These are phyloP conservation scores for Aspergillus ellipticus DNA, from an alignment of 495 filamentous ascomycete species.

Conservation along the genomic window DNA sequence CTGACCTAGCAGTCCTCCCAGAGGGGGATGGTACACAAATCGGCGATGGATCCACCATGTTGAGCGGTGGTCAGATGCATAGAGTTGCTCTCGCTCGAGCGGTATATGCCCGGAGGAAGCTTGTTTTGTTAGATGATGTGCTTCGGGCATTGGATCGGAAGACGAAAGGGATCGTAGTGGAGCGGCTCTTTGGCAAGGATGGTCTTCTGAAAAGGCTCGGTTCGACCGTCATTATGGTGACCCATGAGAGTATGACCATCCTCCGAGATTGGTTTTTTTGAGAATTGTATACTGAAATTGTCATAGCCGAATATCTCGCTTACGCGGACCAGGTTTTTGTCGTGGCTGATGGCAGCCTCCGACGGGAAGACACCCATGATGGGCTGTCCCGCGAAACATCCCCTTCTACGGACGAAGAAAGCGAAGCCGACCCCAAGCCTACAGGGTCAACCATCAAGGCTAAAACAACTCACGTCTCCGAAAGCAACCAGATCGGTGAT, in stretches of 20 bases:
- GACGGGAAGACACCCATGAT: not conserved
- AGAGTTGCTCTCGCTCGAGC: not conserved
- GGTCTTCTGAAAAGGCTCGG: not conserved
- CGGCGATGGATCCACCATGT: not conserved
- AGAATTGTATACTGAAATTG: not conserved
- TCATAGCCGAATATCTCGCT: not conserved
- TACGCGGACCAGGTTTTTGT: not conserved
- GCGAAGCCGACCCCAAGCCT: too few species aligned
- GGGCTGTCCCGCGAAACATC: not conserved
- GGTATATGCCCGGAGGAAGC: not conserved
- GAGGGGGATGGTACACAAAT: not conserved
- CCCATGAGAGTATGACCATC: not conserved
- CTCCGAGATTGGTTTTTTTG: not conserved
- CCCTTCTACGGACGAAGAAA: not conserved
- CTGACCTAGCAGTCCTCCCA: not conserved
- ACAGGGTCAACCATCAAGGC: not conserved
- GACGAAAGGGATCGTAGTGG: not conserved
- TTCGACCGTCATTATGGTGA: not conserved
- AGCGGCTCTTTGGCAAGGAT: not conserved
- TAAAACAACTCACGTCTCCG: not conserved
- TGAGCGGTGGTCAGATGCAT: not conserved
- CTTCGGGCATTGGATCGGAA: not conserved
- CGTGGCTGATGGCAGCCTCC: not conserved
- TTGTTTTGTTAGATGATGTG: conserved; percentile 1
- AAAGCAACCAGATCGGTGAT: not conserved